Base-by-base conservation (phyloP, 2,329 filamentous ascomycete genomes). In the Aureobasidium musti region DNA sequence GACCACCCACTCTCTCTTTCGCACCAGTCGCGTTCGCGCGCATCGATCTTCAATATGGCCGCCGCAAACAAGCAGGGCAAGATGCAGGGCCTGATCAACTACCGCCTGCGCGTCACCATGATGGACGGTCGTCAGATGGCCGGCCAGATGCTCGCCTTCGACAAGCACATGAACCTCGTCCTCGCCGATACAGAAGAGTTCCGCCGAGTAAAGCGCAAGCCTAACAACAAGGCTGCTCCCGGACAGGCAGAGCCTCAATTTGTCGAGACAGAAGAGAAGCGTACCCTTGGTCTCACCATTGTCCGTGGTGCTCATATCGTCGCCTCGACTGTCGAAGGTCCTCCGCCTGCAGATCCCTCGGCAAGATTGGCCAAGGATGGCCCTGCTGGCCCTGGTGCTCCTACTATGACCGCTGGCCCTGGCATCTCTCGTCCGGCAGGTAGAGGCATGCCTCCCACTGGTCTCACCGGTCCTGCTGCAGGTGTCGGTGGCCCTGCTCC, bases 161-260 rank as follows among this genome's bases (percentile, higher is more conserved):
- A 99, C 80, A 98, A 98, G 92, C 95, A 99, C 81, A 99, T 99
- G 95, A 99, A 99, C 79, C 87, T 99, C 71, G 95, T 99, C 69
- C 90, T 99, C 70, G 95, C 94, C 80, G 95, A 99, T 77, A 98
- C 95, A 72, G 95, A 99, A 86, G 94, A 98, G 79, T 97, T 97
- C 80, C 91, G 93, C 78, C 90, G 90, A 77, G 89, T 94, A 69
- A 96, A 95, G 83, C 87, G 91, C 79, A 94, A 90, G 83, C 87
- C 89, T 73, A 84, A 87, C 73, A 96, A 95, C 82, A 82, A 86
- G 63, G 87, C 85, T 60, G 87, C 89, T 50, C 86, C 88, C 66
- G 84, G 87, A 71, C 82, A 86, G 61, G 78, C 85, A 59, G 82
- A 84, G 70, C 86, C 90, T 75, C 77, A 80, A 64, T 86, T 90